Conservation (phyloP, 1,284 basidiomycete genomes). For the Exobasidium rhododendri region DNA sequence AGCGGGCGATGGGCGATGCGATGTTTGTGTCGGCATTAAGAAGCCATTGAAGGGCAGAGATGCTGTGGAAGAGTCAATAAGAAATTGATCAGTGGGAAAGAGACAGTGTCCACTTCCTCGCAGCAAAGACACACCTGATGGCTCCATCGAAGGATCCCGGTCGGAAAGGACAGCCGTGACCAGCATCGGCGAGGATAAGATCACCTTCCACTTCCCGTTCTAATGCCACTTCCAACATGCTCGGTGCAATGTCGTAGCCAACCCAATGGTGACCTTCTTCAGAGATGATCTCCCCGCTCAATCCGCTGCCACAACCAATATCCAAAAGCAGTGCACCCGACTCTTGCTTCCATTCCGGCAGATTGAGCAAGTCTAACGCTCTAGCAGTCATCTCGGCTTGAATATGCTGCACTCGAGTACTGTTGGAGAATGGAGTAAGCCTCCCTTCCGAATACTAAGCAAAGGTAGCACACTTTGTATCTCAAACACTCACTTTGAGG, state of each 20-base stretch:
- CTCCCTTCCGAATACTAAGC: background rate
- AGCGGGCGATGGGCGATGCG: conserved; percentile 85
- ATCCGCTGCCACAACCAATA: conserved; percentile 94
- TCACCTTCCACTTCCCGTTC: conserved; percentile 53
- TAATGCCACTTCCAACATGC: conserved; percentile 65
- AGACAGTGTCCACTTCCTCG: background rate
- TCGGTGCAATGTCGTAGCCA: conserved; percentile 90
- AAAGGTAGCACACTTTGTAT: conserved; percentile 3
- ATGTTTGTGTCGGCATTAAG: conserved; percentile 92
- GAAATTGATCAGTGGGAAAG: background rate
- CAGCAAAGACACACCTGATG: conserved; percentile 58
- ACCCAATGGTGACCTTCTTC: conserved; percentile 92
- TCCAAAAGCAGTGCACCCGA: conserved; percentile 69
- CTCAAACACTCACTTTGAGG: conserved; percentile 80
- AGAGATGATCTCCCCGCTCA: conserved; percentile 95
- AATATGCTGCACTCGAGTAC: conserved; percentile 85
- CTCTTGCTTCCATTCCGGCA: conserved; percentile 61
- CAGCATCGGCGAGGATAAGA: conserved; percentile 56
- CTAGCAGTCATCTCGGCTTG: conserved; percentile 98
- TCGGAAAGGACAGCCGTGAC: conserved; percentile 67
- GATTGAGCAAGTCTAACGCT: conserved; percentile 82
- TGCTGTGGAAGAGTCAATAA: conserved; percentile 61
- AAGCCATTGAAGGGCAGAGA: conserved; percentile 98
- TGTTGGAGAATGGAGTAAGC: too few relatives aligned
- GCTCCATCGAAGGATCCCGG: conserved; percentile 96